These are phyloP conservation scores for Avena eriantha DNA, from an alignment of 176 grass and related monocot species.

Conservation along the genomic window DNA sequence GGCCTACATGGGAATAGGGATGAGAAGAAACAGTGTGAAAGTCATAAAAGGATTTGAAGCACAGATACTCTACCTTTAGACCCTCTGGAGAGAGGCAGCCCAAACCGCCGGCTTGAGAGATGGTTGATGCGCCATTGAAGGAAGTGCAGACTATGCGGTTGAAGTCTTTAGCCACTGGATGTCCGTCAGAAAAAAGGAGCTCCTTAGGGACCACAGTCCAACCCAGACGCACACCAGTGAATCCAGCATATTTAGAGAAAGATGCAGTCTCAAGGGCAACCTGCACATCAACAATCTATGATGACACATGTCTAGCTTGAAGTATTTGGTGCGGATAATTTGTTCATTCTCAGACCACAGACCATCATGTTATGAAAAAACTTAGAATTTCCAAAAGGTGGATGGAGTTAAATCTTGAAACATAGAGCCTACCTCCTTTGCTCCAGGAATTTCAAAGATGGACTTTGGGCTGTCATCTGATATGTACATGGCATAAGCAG, in stretches of 20 bases:
- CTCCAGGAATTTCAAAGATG: conserved; percentile 96
- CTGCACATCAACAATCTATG: conserved; percentile 52
- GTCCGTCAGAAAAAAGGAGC: conserved; percentile 91
- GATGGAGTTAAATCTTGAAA: not conserved
- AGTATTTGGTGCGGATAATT: not conserved
- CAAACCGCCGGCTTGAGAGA: conserved; percentile 84
- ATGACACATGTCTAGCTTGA: conserved; percentile 10
- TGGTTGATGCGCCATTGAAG: conserved; percentile 92
- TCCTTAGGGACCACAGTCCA: conserved; percentile 96
- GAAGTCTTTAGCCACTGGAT: conserved; percentile 90
- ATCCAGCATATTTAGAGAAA: conserved; percentile 97
- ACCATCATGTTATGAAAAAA: not conserved
- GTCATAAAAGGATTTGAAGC: conserved; percentile 28
- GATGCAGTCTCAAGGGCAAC: conserved; percentile 93
- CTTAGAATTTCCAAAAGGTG: not conserved
- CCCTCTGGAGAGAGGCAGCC: conserved; percentile 85
- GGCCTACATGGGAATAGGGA: conserved; percentile 36
- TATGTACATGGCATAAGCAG: conserved; percentile 98
- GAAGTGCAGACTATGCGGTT: conserved; percentile 90
- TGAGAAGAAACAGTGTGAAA: not conserved
- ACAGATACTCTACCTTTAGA: conserved; percentile 56
- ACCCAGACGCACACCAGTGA: conserved; percentile 90
- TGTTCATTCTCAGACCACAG: not conserved
- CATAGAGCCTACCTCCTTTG: conserved; percentile 72
- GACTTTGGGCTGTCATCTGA: conserved; percentile 82